phyloP scores from a whole-genome alignment of 2,329 filamentous ascomycete species.

The Sporothrix phasma region DNA sequence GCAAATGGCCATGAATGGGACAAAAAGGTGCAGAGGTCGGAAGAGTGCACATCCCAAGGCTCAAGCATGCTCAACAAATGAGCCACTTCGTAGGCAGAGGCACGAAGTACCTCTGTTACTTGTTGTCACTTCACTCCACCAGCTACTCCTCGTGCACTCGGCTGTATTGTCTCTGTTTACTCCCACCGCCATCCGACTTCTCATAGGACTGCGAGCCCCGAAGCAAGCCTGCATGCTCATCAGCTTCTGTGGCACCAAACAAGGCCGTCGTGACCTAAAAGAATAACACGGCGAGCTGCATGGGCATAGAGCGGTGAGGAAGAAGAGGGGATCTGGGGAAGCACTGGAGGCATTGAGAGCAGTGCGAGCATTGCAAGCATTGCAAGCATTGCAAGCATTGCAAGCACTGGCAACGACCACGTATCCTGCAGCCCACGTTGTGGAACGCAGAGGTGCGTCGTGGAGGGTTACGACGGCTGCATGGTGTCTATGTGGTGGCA shows the following conservation, averaged over 20 bases:
- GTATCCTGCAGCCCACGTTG: neutral
- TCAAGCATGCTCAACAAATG: neutral
- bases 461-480: neutral
- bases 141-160: neutral
- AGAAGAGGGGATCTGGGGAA: neutral
- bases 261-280: slow-evolving; percentile 7
- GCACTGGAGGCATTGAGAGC: neutral
- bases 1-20: neutral
- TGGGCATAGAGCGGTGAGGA: neutral
- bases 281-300: neutral
- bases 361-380: neutral
- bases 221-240: neutral
- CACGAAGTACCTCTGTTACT: neutral
- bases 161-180: neutral
- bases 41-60: neutral
- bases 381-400: too few relatives aligned
- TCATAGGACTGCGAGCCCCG: neutral
- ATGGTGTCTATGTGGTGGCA: neutral
- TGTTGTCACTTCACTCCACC: neutral
- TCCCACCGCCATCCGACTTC: neutral
- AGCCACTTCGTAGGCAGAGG: too few relatives aligned
- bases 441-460: neutral
- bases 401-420: neutral
- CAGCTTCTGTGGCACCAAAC: neutral
- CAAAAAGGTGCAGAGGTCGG: neutral